Percentiles rank a stretch among this genome's conserved stretches.
Evolutionary conservation across 176 grass and related monocot species (phyloP).

Genomic region (Ampelocalamus luodianensis): DNA sequence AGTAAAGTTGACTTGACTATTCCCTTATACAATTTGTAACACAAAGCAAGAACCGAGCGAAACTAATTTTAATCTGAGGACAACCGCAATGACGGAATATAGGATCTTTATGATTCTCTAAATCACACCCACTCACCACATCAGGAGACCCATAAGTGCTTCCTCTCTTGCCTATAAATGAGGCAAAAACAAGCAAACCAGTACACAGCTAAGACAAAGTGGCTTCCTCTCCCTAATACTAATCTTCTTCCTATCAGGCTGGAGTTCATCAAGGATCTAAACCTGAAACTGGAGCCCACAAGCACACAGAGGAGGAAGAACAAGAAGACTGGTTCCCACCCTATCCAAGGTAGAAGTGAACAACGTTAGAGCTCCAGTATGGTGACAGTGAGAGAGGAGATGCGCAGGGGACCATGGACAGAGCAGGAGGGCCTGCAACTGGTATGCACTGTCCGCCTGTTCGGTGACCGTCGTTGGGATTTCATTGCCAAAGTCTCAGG

Average conservation of each 20-base stretch:
- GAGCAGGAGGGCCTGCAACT: conserved; percentile 91
- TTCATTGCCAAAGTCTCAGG: conserved; percentile 98
- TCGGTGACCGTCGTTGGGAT: conserved; percentile 95
- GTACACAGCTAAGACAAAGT: conserved; percentile 51
- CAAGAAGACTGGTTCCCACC: conserved; percentile 33
- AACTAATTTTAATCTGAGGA: not conserved
- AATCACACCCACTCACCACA: not conserved
- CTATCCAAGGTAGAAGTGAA: conserved; percentile 45
- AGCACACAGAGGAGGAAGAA: conserved; percentile 37
- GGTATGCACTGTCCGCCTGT: conserved; percentile 86
- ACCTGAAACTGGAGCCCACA: conserved; percentile 47
- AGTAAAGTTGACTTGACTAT: not conserved
- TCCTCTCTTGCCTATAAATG: conserved; percentile 71
- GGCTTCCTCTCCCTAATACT: conserved; percentile 23
- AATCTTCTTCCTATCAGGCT: conserved; percentile 35
- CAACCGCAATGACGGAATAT: not conserved
- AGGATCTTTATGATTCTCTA: conserved; percentile 24
- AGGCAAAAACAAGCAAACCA: conserved; percentile 54
- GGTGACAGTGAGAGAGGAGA: conserved; percentile 82
- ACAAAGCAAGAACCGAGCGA: not conserved
- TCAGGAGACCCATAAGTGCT: conserved; percentile 23
- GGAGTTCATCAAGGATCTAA: conserved; percentile 47
- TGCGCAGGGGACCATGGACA: conserved; percentile 80
- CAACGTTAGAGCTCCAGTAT: conserved; percentile 48
- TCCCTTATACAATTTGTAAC: not conserved